Conservation (phyloP, 768 basidiomycete species). For the Steccherinum ochraceum region DNA sequence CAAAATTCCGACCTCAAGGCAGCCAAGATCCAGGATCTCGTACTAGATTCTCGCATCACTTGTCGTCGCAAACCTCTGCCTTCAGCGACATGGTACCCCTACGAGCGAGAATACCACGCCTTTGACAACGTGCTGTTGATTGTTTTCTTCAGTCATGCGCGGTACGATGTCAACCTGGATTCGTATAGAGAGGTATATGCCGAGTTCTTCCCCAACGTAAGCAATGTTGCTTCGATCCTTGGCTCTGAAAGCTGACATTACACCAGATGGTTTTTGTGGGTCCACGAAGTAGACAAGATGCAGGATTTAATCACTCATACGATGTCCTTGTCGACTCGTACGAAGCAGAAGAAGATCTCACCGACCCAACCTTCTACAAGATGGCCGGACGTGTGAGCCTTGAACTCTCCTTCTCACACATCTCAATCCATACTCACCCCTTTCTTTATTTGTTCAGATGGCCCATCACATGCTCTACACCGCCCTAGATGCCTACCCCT, state of each 20-base stretch:
- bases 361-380: slow-evolving; percentile 28
- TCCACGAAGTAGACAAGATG: slow-evolving; percentile 38
- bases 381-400: slow-evolving; percentile 37
- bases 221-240: slow-evolving; percentile 7
- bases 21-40: neutral
- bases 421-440: no score
- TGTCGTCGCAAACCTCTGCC: slow-evolving; percentile 16
- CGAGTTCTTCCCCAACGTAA: slow-evolving; percentile 44
- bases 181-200: slow-evolving; percentile 40
- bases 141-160: slow-evolving; percentile 45
- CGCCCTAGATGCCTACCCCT: slow-evolving; percentile 33
- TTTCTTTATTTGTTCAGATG: slow-evolving; percentile 22
- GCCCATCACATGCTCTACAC: slow-evolving; percentile 51
- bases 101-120: slow-evolving; percentile 23
- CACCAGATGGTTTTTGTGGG: slow-evolving; percentile 44
- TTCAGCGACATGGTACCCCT: slow-evolving; percentile 7
- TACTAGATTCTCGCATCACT: neutral
- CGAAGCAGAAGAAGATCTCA: slow-evolving; percentile 36
- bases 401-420: neutral
- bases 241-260: neutral
- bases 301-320: slow-evolving; percentile 41
- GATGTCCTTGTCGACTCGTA: slow-evolving; percentile 45
- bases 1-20: neutral
- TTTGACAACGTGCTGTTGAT: slow-evolving; percentile 39
- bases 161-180: slow-evolving; percentile 42